Evolutionary conservation across 208 protist genomes (phyloP).

Genomic region (Polymyxa betae): DNA sequence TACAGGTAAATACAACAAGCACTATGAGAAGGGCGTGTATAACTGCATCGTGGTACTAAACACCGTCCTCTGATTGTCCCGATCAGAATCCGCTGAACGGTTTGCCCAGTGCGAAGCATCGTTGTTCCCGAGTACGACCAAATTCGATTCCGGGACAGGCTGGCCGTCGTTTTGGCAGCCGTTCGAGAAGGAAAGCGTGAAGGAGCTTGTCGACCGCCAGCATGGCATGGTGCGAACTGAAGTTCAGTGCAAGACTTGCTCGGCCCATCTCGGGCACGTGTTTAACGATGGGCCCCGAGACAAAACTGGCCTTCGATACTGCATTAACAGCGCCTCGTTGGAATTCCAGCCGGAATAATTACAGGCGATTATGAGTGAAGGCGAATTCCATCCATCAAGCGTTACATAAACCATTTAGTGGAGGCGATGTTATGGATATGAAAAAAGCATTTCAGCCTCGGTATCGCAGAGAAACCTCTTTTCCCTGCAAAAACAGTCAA

Average conservation of each 20-base stretch:
- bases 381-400: no score
- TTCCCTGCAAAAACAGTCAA: no score
- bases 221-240: background rate
- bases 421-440: no score
- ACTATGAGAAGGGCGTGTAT: background rate
- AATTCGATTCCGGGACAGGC: conserved; percentile 44
- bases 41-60: conserved; percentile 21
- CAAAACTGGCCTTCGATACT: background rate
- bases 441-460: no score
- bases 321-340: background rate
- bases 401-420: no score
- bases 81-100: no score
- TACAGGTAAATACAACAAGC: background rate
- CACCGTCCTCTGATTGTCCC: no score
- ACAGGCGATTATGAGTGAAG: no score
- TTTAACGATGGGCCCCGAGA: background rate
- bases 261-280: background rate
- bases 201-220: background rate
- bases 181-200: background rate
- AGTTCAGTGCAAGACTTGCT: background rate
- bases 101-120: background rate
- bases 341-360: background rate
- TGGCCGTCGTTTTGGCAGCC: conserved; percentile 17
- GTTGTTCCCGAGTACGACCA: background rate
- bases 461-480: no score